A percentile compares a stretch with the other conserved stretches of the same genome.
These are phyloP conservation scores for Colletotrichum cereale DNA, from an alignment of 2,329 filamentous ascomycete species.

Conservation along the genomic window DNA sequence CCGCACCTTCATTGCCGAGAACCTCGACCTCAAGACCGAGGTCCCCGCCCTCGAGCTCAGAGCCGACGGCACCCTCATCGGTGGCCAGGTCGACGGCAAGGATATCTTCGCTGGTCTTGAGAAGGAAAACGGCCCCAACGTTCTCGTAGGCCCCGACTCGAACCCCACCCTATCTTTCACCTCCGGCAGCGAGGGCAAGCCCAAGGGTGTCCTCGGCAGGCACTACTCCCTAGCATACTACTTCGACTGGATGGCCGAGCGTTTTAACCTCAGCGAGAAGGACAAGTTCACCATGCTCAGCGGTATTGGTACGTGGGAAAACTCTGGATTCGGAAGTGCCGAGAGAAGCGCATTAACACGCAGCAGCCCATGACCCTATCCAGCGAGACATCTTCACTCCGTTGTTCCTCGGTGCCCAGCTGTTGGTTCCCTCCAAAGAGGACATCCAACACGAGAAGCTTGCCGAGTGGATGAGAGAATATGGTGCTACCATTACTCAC, in stretches of 20 bases:
- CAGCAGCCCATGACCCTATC: constrained; percentile 74
- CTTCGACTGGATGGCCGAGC: constrained; percentile 93
- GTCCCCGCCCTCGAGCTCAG: constrained; percentile 80
- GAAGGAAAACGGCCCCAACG: constrained; percentile 70
- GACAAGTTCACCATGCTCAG: constrained; percentile 85
- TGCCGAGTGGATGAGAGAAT: constrained; percentile 83
- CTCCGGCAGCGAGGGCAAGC: constrained; percentile 70
- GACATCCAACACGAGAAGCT: constrained; percentile 89
- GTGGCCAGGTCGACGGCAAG: constrained; percentile 73
- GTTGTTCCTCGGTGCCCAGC: constrained; percentile 74
- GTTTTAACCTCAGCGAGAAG: constrained; percentile 76
- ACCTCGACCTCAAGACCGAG: constrained; percentile 78
- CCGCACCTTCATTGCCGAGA: constrained; percentile 76
- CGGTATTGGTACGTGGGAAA: constrained; percentile 65
- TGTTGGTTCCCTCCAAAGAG: constrained; percentile 58
- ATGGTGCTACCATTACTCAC: constrained; percentile 81
- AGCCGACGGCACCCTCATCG: constrained; percentile 78
- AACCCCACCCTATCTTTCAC: constrained; percentile 82
- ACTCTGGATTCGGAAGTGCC: not conserved
- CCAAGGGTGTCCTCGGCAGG: constrained; percentile 75
- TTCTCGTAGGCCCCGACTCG: constrained; percentile 88
- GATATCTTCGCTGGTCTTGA: constrained; percentile 73
- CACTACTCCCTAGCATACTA: constrained; percentile 90
- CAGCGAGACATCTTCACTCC: constrained; percentile 89
- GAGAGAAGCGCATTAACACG: constrained; percentile 3